These are phyloP conservation scores for Hygrophorus pudorinus DNA, from an alignment of 768 basidiomycete species.

Conservation along the genomic window DNA sequence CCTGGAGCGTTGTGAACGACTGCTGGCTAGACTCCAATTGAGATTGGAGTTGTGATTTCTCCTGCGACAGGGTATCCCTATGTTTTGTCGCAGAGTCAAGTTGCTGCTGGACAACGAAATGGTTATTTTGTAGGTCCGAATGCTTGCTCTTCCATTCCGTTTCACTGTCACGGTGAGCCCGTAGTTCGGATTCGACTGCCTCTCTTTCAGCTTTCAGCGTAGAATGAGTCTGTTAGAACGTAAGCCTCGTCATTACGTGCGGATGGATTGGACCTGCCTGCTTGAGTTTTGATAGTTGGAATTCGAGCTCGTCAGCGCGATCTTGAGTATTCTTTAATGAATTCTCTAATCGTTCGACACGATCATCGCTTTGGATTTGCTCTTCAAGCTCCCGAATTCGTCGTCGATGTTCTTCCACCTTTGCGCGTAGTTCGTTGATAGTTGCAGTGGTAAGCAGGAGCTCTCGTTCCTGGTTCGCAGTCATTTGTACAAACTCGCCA, in stretches of 20 bases:
- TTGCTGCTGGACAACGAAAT: conserved; percentile 28
- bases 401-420: conserved; percentile 44
- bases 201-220: conserved; percentile 56
- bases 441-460: conserved; percentile 53
- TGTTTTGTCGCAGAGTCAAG: conserved; percentile 36
- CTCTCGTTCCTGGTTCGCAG: conserved; percentile 56
- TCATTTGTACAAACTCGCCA: background rate
- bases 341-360: conserved; percentile 61
- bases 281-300: conserved; percentile 68
- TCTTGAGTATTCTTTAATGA: conserved; percentile 73
- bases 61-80: conserved; percentile 35
- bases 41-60: conserved; percentile 39
- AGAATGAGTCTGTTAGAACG: conserved; percentile 36
- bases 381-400: conserved; percentile 67
- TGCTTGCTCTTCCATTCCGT: conserved; percentile 38
- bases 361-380: conserved; percentile 76
- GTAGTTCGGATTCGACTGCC: conserved; percentile 37
- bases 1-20: conserved; percentile 42
- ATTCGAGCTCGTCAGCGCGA: conserved; percentile 75
- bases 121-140: conserved; percentile 33
- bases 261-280: conserved; percentile 38
- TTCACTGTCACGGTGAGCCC: conserved; percentile 30
- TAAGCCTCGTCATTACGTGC: conserved; percentile 4
- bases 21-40: conserved; percentile 36
- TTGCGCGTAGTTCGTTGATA: conserved; percentile 39